These are phyloP conservation scores for Knufia petricola DNA, from an alignment of 2,329 filamentous ascomycete species.

Conservation along the genomic window DNA sequence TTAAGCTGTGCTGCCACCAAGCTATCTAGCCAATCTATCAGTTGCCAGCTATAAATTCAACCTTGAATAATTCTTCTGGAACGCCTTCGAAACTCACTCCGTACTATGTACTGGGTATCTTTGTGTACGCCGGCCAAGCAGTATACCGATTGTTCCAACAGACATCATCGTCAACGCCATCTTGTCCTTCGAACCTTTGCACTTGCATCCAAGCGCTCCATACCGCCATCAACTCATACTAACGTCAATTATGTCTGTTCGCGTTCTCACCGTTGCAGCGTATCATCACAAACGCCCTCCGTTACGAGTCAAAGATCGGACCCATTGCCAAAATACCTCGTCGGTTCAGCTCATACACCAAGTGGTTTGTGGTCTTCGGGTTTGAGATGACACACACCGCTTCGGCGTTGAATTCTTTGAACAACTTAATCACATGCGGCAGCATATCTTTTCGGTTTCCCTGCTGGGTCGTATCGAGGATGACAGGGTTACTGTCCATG, in stretches of 20 bases:
- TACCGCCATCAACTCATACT: not conserved
- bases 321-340: conserved; percentile 30
- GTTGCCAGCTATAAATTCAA: too few relatives aligned
- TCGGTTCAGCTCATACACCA: conserved; percentile 32
- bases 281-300: too few relatives aligned
- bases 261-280: not conserved
- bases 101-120: too few relatives aligned
- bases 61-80: too few relatives aligned
- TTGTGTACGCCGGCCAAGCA: too few relatives aligned
- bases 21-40: too few relatives aligned
- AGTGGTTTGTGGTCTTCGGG: conserved; percentile 28
- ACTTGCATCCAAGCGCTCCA: not conserved
- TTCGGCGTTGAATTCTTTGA: conserved; percentile 26
- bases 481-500: conserved; percentile 28
- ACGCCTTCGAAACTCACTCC: too few relatives aligned
- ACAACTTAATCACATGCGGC: conserved; percentile 1
- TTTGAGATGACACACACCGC: conserved; percentile 32
- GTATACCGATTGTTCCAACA: too few relatives aligned
- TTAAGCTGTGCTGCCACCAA: too few relatives aligned
- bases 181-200: not conserved
- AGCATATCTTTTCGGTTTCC: conserved; percentile 29
- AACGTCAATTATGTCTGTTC: not conserved
- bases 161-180: too few relatives aligned
- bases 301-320: conserved; percentile 27
- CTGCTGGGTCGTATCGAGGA: conserved; percentile 28